Evolutionary conservation across 2,329 filamentous ascomycete species (phyloP), one percentile per base, ranked within the genome.

Genomic region (Cercospora sp.): DNA sequence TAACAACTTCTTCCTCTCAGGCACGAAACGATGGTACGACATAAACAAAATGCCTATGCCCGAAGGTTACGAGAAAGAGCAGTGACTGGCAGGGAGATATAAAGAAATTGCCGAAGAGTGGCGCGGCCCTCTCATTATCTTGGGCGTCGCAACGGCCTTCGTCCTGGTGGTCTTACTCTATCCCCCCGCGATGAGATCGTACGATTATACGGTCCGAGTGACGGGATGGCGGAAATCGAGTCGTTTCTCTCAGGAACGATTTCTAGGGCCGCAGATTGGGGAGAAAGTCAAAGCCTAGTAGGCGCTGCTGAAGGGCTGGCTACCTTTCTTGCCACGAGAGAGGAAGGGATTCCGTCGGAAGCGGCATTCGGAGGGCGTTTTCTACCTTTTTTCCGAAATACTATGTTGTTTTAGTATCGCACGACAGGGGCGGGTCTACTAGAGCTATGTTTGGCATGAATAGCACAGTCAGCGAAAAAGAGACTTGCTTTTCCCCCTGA

Each of bases 1-100:
- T 23, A 53, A 31, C 69, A 67, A 31, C 69, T 30, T 45, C 45
- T 9, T 31, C 20, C 30, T 53, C 26, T 51, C 64, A 94, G 92
- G 92, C 84, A 97, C 94, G 63, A 88, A 91, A 36, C 88, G 90
- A 75, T 99, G 87, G 84, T 98, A 91, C 78, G 91, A 97, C 57
- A 80, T 93, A 75, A 96, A 94, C 80, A 87, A 89, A 65, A 82
- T 94, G 79, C 82, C 89, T 69, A 97, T 95, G 83, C 95, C 95
- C 13, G 87, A 89, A 73, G 95, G 94, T 71, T 97, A 91, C 82
- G 90, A 97, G 78, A 87, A 77, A 70, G 73, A 78, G 65, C 75
- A 77, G 68, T 79, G 76, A 78, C 76, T 73, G 36, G 68, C 69
- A 33, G 73, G 73, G 3, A 64, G 72, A 58, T 72, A 74, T 48